These are phyloP conservation scores for Paspalum vaginatum DNA, from an alignment of 176 grass and related monocot genomes.

Conservation along the genomic window DNA sequence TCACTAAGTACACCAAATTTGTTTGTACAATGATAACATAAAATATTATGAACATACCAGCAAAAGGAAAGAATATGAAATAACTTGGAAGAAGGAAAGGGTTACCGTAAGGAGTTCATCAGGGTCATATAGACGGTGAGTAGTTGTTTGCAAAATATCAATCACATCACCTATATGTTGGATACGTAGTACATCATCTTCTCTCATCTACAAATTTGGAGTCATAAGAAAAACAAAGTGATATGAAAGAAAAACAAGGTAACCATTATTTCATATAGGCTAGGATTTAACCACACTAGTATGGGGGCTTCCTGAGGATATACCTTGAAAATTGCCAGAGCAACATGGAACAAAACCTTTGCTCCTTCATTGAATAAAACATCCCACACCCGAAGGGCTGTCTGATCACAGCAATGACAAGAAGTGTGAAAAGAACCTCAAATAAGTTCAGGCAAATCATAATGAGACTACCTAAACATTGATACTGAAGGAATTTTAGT, in stretches of 20 bases:
- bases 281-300: background rate
- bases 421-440: background rate
- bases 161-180: constrained; percentile 97
- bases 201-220: constrained; percentile 66
- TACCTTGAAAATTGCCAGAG: constrained; percentile 97
- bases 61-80: background rate
- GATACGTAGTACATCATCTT: constrained; percentile 75
- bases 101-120: constrained; percentile 89
- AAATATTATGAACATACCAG: background rate
- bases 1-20: constrained; percentile 2
- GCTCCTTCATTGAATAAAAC: constrained; percentile 97
- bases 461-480: background rate
- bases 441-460: constrained; percentile 1
- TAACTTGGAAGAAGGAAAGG: background rate
- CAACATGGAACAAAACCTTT: constrained; percentile 96
- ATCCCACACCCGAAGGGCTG: constrained; percentile 95
- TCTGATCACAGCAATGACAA: constrained; percentile 52
- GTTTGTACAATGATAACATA: background rate
- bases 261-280: background rate
- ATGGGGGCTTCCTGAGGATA: background rate
- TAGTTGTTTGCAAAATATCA: constrained; percentile 80
- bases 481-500: background rate
- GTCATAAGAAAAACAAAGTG: constrained; percentile 1
- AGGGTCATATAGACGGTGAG: constrained; percentile 80
- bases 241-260: background rate